These are phyloP conservation scores for Euphorbia pulcherrima DNA, from an alignment of 345 rosid species.

Conservation along the genomic window DNA sequence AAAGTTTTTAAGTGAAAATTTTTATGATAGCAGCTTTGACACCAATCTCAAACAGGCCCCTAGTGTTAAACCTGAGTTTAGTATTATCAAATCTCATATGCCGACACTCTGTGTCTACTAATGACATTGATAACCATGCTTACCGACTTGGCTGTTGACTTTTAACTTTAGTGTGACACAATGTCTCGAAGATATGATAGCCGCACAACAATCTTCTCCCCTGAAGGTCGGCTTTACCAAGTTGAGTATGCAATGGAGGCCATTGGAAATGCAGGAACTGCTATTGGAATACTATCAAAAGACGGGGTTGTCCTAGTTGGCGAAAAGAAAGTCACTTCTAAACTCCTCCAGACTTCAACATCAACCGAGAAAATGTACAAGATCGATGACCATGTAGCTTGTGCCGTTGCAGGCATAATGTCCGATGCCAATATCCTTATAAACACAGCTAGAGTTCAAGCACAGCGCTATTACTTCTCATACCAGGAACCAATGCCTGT, in stretches of 20 bases:
- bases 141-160: neutral
- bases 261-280: constrained; percentile 93
- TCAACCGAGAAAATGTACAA: constrained; percentile 96
- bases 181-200: constrained; percentile 99
- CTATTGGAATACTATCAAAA: constrained; percentile 80
- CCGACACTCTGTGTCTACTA: neutral
- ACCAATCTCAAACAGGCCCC: too few species aligned
- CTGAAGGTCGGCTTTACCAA: constrained; percentile 98
- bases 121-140: neutral
- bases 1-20: too few species aligned
- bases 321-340: constrained; percentile 96
- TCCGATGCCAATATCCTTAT: constrained; percentile 95
- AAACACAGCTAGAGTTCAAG: constrained; percentile 91
- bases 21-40: too few species aligned
- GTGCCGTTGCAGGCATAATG: constrained; percentile 98
- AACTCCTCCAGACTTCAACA: constrained; percentile 86
- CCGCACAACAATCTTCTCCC: constrained; percentile 97
- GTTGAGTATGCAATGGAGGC: constrained; percentile 99
- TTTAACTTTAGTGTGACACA: constrained; percentile 8
- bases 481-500: constrained; percentile 98
- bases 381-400: constrained; percentile 92
- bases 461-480: constrained; percentile 79
- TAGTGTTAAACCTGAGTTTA: too few species aligned
- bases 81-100: neutral
- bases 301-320: constrained; percentile 91